Evolutionary conservation across 1,139 yeast species (phyloP), one percentile per base, ranked within the genome.

Genomic region (Meyerozyma athensensis): DNA sequence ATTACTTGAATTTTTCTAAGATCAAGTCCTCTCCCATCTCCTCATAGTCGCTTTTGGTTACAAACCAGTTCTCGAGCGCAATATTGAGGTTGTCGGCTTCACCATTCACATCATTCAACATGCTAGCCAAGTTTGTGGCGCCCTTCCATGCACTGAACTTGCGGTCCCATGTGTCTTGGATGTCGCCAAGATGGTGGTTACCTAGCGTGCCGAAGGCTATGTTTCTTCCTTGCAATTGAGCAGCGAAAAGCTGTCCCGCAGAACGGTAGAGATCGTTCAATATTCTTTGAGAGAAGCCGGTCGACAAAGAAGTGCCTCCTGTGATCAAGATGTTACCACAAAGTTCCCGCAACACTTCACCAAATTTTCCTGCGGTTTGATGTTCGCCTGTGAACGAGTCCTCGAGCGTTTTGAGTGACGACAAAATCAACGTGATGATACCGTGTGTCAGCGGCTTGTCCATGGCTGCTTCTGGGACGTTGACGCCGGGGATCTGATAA

Each of bases 131-230:
- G 45, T 78, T 76, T 46, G 80, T 73, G 2, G 86, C 86, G 30
- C 87, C 87, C 26, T 77, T 53, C 87, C 87, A 81, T 12, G 74
- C 68, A 33, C 81, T 75, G 45, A 71, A 73, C 41, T 65, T 72
- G 49, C 79, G 70, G 46, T 80, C 86, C 70, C 74, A 68, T 13
- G 58, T 50, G 36, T 69, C 73, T 39, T 56, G 55, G 35, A 60
- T 48, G 31, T 63, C 67, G 30, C 58, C 59, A 18, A 51, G 45
- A 30, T 52, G 56, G 36, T 56, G 55, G 36, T 56, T 53, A 19
- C 58, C 52, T 39, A 59, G 46, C 16, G 55, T 53, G 21, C 49
- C 48, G 36, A 52, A 39, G 34, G 46, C 40, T 37, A 52, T 28
- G 32, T 28, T 28, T 17, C 32, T 16, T 10, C 32, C 32, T 16